Base-by-base conservation (phyloP, 2,329 filamentous ascomycete species). In the Stemphylium beticola region DNA sequence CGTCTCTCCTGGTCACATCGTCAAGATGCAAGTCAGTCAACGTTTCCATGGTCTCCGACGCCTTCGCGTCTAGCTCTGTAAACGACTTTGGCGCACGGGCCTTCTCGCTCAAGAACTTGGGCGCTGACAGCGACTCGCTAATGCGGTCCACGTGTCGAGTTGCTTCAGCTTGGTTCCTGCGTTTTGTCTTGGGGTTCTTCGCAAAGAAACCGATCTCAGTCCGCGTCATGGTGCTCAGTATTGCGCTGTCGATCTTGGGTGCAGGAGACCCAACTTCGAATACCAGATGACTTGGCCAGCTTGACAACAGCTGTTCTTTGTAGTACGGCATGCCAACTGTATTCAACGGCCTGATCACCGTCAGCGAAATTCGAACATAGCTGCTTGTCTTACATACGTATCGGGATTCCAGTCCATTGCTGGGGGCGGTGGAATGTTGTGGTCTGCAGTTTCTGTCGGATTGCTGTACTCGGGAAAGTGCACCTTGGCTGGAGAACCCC, bases 21-120 rank as follows among this genome's bases (percentile, higher is more conserved):
- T 90, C 88, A 3, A 93, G 80, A 49, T 89, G 87, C 50, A 85
- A 79, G 33, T 88, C 86, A n/a, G 85, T 84, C 55, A 93, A 75
- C 0, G 86, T 82, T 53, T 89, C 86, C 36, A 87, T 79, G 52
- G 92, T 90, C 55, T 82, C 79, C 4, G 58, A 61, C 9, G 58
- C 61, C 76, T 64, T 69, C 2, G 61, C 50, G 33, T 74, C 71
- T 8, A 46, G 33, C 12, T 74, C 74, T 24, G 56, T 64, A 9
- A 61, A 57, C 1, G 70, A 68, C 38, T 68, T 66, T n/a, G 70
- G 81, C 56, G 93, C 89, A 62, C 90, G 85, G 4, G 91, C 90
- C 75, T 96, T 96, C 72, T 99, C 93, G 72, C 95, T 98, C 49
- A 99, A 77, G 70, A 99, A 98, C 66, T 93, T 97, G 3, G 95